These are phyloP conservation scores for Vanrija sp. DNA, from an alignment of 1,284 basidiomycete genomes.

Conservation along the genomic window DNA sequence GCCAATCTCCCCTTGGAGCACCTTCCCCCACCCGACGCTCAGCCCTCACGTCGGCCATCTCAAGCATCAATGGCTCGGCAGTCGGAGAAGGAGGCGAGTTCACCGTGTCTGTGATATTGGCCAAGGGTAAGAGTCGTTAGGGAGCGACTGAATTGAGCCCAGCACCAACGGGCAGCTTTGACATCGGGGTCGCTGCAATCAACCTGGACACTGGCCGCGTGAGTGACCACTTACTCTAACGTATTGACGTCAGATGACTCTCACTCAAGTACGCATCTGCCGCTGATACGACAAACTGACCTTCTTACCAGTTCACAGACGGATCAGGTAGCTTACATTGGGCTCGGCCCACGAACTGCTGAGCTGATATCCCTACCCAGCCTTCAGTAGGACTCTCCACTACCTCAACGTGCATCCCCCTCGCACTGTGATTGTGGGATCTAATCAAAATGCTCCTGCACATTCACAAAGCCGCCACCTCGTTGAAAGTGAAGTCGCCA, in stretches of 20 bases:
- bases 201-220: conserved; percentile 73
- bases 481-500: conserved; percentile 1
- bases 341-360: background rate
- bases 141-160: background rate
- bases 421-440: conserved; percentile 67
- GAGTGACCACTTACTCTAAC: conserved; percentile 47
- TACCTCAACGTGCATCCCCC: conserved; percentile 76
- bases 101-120: conserved; percentile 28
- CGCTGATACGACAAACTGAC: background rate
- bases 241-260: conserved; percentile 3
- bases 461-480: background rate
- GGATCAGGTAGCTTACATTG: conserved; percentile 54
- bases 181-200: conserved; percentile 80
- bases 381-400: conserved; percentile 81
- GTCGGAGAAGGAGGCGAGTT: conserved; percentile 16
- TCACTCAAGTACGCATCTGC: conserved; percentile 20
- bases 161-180: conserved; percentile 56
- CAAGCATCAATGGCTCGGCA: background rate
- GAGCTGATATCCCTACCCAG: conserved; percentile 16
- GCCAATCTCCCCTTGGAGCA: background rate
- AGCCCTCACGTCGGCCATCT: background rate
- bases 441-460: conserved; percentile 55
- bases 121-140: conserved; percentile 12
- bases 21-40: background rate
- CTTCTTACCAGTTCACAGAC: conserved; percentile 61